A percentile compares a stretch with the other conserved stretches of the same genome.
These are phyloP conservation scores for Xylariaceae sp. DNA, from an alignment of 2,329 filamentous ascomycete species.

Conservation along the genomic window DNA sequence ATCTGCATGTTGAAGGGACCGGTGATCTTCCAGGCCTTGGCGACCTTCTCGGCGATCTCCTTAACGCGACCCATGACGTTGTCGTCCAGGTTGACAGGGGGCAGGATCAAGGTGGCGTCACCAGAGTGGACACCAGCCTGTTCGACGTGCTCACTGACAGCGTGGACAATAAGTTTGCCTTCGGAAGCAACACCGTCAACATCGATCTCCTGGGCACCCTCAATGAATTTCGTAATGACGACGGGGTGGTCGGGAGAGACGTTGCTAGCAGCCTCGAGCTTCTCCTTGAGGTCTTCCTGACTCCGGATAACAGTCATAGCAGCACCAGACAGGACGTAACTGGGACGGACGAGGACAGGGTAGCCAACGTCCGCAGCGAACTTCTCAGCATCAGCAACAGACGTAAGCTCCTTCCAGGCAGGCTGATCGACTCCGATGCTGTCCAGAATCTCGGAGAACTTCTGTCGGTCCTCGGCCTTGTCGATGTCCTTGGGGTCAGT, in stretches of 20 bases:
- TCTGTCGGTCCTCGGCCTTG: conserved; percentile 95
- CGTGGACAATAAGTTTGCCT: conserved; percentile 84
- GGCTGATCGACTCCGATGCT: conserved; percentile 96
- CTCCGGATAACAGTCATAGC: conserved; percentile 96
- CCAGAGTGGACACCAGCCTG: conserved; percentile 97
- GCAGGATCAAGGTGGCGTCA: conserved; percentile 90
- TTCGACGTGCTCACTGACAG: conserved; percentile 92
- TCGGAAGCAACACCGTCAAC: conserved; percentile 86
- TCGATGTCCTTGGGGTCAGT: conserved; percentile 93
- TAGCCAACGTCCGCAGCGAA: conserved; percentile 85
- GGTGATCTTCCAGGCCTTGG: conserved; percentile 93
- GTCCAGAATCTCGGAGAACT: conserved; percentile 96
- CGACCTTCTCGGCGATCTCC: conserved; percentile 93
- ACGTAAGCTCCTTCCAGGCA: conserved; percentile 95
- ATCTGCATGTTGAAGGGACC: conserved; percentile 99
- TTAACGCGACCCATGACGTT: conserved; percentile 79
- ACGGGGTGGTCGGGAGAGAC: conserved; percentile 97
- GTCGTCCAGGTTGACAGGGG: conserved; percentile 73
- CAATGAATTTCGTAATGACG: conserved; percentile 97
- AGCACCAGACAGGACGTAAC: conserved; percentile 92
- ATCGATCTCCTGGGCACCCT: conserved; percentile 93
- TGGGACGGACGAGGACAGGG: conserved; percentile 89
- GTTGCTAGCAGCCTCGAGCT: conserved; percentile 81
- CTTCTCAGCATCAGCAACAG: conserved; percentile 75
- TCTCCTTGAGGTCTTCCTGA: conserved; percentile 85